Percentiles rank a stretch among this genome's conserved stretches.
Evolutionary conservation across 805 yeast species (phyloP).

Genomic region (Pichia exigua): DNA sequence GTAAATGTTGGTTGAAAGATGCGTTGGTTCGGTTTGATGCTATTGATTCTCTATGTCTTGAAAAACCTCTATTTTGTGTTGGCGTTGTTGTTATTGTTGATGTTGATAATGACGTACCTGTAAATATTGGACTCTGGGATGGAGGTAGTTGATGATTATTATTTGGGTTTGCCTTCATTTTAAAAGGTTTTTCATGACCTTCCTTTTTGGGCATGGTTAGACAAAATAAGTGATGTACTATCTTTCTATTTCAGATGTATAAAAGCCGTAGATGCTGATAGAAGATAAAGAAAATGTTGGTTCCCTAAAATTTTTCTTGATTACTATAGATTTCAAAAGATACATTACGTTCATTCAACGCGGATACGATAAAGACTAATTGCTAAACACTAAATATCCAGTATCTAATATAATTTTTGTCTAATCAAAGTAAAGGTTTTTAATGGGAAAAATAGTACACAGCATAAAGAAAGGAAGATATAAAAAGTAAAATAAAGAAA

Average conservation of each 20-base stretch:
- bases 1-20: background rate
- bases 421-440: background rate
- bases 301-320: background rate
- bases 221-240: background rate
- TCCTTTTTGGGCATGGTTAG: background rate
- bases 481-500: background rate
- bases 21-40: constrained; percentile 17
- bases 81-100: background rate
- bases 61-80: constrained; percentile 16
- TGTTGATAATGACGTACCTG: background rate
- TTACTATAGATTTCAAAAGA: no score
- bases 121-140: background rate
- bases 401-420: no score
- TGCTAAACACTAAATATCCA: no score
- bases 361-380: background rate
- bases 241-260: no score
- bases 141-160: background rate
- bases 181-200: background rate
- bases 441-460: background rate
- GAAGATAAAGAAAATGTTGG: background rate
- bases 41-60: constrained; percentile 27
- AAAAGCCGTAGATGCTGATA: background rate
- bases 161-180: background rate
- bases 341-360: background rate
- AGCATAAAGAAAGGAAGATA: background rate